Evolutionary conservation across 2,329 filamentous ascomycete species (phyloP), one percentile per base, ranked within the genome.

Genomic region (Aspergillus candidus): DNA sequence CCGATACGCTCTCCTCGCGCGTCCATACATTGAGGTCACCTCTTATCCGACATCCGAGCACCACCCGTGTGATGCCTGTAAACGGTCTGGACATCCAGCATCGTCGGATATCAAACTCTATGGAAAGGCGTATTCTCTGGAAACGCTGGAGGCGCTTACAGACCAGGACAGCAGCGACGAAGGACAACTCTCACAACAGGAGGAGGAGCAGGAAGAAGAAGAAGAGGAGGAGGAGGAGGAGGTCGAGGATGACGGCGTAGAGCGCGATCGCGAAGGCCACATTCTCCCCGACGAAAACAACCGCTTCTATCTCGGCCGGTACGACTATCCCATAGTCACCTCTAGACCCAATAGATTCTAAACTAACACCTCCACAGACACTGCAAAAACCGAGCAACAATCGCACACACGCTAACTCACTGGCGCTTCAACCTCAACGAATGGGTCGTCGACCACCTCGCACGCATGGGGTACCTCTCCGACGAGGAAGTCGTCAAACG

Each of bases 371-470:
- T 5, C 22, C 31, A 35, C 40, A 69, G 69, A 48, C 73, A 75
- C 47, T 86, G 82, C 68, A 78, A 75, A 56, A 66, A 69, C 29
- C 84, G 83, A 52, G 85, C 86, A 0, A 73, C 80, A 51, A 82
- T 82, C 32, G 83, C 84, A 0, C 86, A 91, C 58, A 76, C 75
- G 1, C 73, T 91, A 3, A 75, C 80, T 4, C 87, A 93, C 65
- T 90, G 87, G 87, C 83, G 83, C 44, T 79, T 78, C 47, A 78
- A 82, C 36, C 77, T 91, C n/a, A 83, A 86, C 57, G 75, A 83
- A 51, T 86, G 78, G 76, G 82, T 90, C 0, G 72, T 84, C 17
- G 73, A 76, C 22, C 79, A 77, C 41, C 76, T 93, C 0, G 65
- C 73, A 17, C 63, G 63, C 1, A 72, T 82, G 46, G 80, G 79